phyloP scores from a whole-genome alignment of 768 basidiomycete species.

The Hygrophorus pudorinus region DNA sequence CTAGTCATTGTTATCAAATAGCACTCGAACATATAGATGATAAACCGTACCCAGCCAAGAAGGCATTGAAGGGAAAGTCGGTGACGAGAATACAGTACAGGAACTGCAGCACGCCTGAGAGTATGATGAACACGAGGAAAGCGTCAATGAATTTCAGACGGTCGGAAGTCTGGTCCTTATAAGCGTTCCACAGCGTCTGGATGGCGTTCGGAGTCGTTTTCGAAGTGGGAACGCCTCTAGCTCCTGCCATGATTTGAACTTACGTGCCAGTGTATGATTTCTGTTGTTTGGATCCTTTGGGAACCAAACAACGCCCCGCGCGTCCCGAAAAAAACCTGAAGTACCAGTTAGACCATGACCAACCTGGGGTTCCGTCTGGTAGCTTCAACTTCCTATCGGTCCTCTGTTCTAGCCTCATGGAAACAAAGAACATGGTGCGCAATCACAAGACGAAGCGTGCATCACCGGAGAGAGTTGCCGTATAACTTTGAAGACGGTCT shows the following conservation, averaged over 20 bases:
- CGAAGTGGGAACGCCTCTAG: conserved; percentile 16
- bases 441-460: conserved; percentile 28
- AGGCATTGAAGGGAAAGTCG: conserved; percentile 95
- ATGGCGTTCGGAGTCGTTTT: conserved; percentile 29
- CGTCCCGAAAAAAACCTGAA: conserved; percentile 14
- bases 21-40: background rate
- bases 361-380: conserved; percentile 19
- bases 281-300: too few relatives aligned
- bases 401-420: background rate
- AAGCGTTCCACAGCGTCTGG: conserved; percentile 62
- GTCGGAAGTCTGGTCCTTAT: conserved; percentile 65
- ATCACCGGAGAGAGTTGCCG: conserved; percentile 44
- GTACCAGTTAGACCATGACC: conserved; percentile 20
- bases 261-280: background rate
- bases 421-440: background rate
- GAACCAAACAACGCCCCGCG: conserved; percentile 22
- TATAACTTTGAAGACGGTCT: conserved; percentile 66
- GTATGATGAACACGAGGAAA: conserved; percentile 86
- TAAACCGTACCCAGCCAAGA: conserved; percentile 76
- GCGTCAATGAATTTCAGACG: conserved; percentile 91
- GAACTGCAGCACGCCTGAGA: conserved; percentile 87
- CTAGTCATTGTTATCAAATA: conserved; percentile 30
- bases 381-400: conserved; percentile 15
- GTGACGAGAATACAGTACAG: conserved; percentile 85
- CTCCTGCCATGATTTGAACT: conserved; percentile 12